Percentiles rank a stretch among this genome's conserved stretches.
phyloP scores from a whole-genome alignment of 768 basidiomycete genomes.

The Vararia minispora region DNA sequence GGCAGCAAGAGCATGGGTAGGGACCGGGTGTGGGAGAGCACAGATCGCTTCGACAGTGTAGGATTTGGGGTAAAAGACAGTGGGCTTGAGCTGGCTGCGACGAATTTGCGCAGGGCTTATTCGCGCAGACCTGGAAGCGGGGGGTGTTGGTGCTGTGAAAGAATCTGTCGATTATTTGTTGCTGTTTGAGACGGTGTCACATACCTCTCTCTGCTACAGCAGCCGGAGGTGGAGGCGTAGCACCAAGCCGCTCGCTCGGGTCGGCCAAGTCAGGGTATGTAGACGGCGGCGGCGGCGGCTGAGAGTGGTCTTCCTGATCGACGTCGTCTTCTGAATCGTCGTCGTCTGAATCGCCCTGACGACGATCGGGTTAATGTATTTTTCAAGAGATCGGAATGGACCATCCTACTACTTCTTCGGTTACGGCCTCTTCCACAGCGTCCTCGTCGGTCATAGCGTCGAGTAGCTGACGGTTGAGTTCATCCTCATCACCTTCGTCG shows the following conservation, averaged over 20 bases:
- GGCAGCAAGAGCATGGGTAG: constrained; percentile 80
- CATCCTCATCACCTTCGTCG: constrained; percentile 12
- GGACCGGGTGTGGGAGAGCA: constrained; percentile 80
- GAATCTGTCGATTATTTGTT: neutral
- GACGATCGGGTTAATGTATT: too few species aligned
- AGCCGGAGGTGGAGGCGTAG: constrained; percentile 17
- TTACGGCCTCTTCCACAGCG: constrained; percentile 46
- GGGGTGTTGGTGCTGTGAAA: constrained; percentile 22
- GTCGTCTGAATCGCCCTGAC: constrained; percentile 14
- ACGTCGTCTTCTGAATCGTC: constrained; percentile 24
- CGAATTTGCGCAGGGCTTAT: constrained; percentile 37
- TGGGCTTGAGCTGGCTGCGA: constrained; percentile 30
- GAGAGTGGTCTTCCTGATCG: constrained; percentile 36
- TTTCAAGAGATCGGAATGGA: too few species aligned
- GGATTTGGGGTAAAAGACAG: constrained; percentile 35
- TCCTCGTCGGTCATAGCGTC: constrained; percentile 43
- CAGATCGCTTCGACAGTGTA: constrained; percentile 87
- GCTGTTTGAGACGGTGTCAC: too few species aligned
- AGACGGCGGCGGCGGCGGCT: constrained; percentile 21
- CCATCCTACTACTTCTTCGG: too few species aligned
- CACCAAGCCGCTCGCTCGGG: constrained; percentile 20
- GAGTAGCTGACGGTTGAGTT: constrained; percentile 30
- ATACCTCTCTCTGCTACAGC: too few species aligned
- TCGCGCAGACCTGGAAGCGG: constrained; percentile 34
- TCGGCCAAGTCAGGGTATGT: constrained; percentile 20